These are phyloP conservation scores for Calonectria fujianensis DNA, from an alignment of 2,329 filamentous ascomycete species.

Conservation along the genomic window DNA sequence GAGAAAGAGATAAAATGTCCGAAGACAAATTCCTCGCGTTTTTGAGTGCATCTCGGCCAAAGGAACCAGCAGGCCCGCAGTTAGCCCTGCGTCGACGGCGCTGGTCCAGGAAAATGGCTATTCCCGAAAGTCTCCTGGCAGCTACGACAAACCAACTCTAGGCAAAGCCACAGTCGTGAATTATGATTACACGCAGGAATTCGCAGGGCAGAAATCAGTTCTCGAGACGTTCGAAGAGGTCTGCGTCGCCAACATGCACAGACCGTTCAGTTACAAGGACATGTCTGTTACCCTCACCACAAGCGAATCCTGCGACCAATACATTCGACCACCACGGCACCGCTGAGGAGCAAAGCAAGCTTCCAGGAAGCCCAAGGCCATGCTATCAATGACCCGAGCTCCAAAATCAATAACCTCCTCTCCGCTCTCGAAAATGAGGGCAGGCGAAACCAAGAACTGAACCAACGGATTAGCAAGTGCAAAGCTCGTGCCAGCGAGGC, in stretches of 20 bases:
- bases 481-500: constrained; percentile 13
- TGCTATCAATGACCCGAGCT: neutral
- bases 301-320: neutral
- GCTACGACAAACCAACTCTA: neutral
- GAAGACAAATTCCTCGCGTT: neutral
- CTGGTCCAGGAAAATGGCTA: neutral
- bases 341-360: neutral
- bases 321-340: neutral
- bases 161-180: neutral
- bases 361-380: neutral
- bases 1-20: neutral
- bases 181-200: neutral
- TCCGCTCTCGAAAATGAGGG: neutral
- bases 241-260: neutral
- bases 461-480: constrained; percentile 3
- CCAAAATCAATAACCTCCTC: neutral
- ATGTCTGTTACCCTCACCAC: neutral
- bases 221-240: neutral
- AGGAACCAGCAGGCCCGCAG: neutral
- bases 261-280: neutral
- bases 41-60: neutral
- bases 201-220: neutral
- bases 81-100: neutral
- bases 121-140: neutral
- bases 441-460: neutral